Base-by-base conservation (phyloP, 805 yeast genomes). In the Candida ulmi region DNA sequence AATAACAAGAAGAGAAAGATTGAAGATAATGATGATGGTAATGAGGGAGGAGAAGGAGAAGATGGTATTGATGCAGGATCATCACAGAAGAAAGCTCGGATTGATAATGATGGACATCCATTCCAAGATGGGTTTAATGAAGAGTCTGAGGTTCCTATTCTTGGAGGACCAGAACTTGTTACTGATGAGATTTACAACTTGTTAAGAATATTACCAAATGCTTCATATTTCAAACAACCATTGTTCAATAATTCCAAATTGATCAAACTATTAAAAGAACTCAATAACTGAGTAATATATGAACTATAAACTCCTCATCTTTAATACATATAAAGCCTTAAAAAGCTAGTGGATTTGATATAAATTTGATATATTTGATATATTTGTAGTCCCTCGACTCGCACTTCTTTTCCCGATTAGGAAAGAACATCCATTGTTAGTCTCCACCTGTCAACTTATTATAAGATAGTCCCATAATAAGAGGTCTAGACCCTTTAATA, bases 161-260 rank as follows among this genome's bases (percentile, higher is more conserved):
- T n/a, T 4, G 34, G 34, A 13, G 34, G 34, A 5, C 28, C 46
- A 21, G 50, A 50, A 15, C 46, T 51, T 29, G 55, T 55, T 27
- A 50, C 66, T 38, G 72, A 65, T 59, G 73, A 67, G 41, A 54
- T 71, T 18, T 71, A 71, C 52, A 72, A 72, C 35, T 55, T 82
- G 31, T 58, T 82, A 34, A 63, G 80, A 39, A 66, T 72, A 2
- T 65, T 83, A 34, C 91, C 91, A 9, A 52, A 41, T 25, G 76
- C 75, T 0, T 66, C 74, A 1, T 71, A 74, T 41, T 79, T 79
- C 53, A 63, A 66, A 11, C 74, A 74, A 11, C 71, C 71, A 19
- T 13, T 72, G 3, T 81, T 83, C 52, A 76, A 79, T 56, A 61
- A 75, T 19, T 65, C 64, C 15, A 78, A 74, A 47, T 61, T 82